These are phyloP conservation scores for Diplosphaera chodatii DNA, from an alignment of 139 green algal genomes.

Conservation along the genomic window DNA sequence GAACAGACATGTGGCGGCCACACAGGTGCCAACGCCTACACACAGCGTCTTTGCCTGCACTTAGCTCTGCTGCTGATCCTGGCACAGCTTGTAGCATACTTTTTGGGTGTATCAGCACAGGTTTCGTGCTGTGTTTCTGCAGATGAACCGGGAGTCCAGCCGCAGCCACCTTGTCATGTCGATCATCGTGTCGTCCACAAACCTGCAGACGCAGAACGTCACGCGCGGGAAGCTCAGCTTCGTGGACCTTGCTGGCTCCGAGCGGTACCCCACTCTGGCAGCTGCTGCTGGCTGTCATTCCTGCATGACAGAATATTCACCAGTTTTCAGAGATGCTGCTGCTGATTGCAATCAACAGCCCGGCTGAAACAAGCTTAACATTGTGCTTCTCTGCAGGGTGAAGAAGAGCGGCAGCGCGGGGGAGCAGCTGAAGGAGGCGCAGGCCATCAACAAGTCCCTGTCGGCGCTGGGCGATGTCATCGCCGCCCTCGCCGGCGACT, in stretches of 20 bases:
- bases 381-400: no score
- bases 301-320: no score
- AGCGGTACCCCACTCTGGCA: constrained; percentile 80
- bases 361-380: no score
- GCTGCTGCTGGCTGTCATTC: no score
- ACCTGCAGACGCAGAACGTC: constrained; percentile 89
- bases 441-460: constrained; percentile 98
- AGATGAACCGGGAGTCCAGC: constrained; percentile 87
- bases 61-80: no score
- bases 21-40: not conserved
- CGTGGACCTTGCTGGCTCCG: constrained; percentile 90
- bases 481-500: constrained; percentile 77
- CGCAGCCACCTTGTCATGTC: constrained; percentile 92
- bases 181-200: constrained; percentile 85
- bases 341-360: no score
- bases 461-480: constrained; percentile 95
- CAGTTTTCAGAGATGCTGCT: no score
- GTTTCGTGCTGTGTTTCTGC: constrained; percentile 12
- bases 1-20: constrained; percentile 49
- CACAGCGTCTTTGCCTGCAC: no score
- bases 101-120: no score
- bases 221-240: constrained; percentile 90
- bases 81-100: no score
- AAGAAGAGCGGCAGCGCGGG: constrained; percentile 90
- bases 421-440: constrained; percentile 94